Conservation (phyloP, 352 stramenopile species). For the Globisporangium middletonii region DNA sequence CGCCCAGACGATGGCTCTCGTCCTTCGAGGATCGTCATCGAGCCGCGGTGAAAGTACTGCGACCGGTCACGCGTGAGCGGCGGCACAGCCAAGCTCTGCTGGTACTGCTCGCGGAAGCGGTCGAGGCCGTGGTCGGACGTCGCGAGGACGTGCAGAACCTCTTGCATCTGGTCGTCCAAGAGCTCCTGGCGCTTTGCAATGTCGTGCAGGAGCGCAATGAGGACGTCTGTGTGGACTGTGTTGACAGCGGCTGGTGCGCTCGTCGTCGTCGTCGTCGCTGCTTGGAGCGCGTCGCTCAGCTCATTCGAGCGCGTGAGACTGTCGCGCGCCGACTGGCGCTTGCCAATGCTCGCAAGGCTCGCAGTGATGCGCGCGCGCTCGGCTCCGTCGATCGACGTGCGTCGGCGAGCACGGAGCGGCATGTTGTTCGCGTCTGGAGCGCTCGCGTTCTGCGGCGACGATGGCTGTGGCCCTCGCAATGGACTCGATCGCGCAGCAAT, state of each 20-base stretch:
- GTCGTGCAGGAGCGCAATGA: conserved; percentile 24
- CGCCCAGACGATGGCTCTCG: background rate
- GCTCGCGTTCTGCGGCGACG: background rate
- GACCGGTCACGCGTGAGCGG: conserved; percentile 21
- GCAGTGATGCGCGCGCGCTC: conserved; percentile 5
- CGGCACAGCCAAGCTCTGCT: conserved; percentile 11
- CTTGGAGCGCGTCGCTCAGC: background rate
- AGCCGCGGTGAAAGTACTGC: conserved; percentile 12
- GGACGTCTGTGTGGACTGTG: background rate
- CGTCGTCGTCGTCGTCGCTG: conserved; percentile 6
- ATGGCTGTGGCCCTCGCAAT: background rate
- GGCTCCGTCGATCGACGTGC: conserved; percentile 5
- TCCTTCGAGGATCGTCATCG: background rate
- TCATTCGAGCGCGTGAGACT: background rate
- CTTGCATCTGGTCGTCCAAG: conserved; percentile 25
- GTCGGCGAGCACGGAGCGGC: background rate
- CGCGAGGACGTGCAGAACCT: conserved; percentile 13
- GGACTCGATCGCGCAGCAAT: background rate
- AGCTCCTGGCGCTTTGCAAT: conserved; percentile 26
- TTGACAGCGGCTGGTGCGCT: no score
- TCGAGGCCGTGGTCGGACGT: background rate
- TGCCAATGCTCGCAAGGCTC: conserved; percentile 4
- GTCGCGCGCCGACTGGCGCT: background rate
- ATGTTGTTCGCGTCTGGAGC: background rate
- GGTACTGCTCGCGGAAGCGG: conserved; percentile 33